Percentiles rank a stretch among this genome's conserved stretches.
Evolutionary conservation across 1,284 basidiomycete species (phyloP).

Genomic region (Cystobasidium sp.): DNA sequence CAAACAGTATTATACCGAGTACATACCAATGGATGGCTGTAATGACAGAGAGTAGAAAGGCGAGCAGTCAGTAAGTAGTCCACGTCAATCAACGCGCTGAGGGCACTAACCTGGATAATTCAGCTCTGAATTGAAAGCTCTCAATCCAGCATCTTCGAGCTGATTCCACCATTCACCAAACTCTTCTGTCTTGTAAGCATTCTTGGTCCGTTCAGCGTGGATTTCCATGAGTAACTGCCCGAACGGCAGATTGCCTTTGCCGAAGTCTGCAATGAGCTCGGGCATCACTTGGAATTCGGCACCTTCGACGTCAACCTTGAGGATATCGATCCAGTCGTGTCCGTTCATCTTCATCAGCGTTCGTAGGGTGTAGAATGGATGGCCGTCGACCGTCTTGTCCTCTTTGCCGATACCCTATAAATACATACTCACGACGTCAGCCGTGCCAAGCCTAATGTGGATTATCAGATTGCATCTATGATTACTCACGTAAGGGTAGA

Average conservation of each 20-base stretch:
- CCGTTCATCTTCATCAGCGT: constrained; percentile 43
- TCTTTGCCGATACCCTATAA: constrained; percentile 25
- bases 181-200: constrained; percentile 59
- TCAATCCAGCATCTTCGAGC: constrained; percentile 64
- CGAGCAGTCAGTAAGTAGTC: not conserved
- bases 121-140: constrained; percentile 61
- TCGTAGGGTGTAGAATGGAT: constrained; percentile 32
- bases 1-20: not conserved
- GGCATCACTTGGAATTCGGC: constrained; percentile 39
- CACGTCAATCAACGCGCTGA: not conserved
- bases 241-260: constrained; percentile 40
- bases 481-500: constrained; percentile 8
- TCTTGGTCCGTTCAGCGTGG: constrained; percentile 63
- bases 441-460: not conserved
- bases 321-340: constrained; percentile 43
- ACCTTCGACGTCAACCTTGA: constrained; percentile 40
- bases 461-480: not conserved
- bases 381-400: constrained; percentile 30
- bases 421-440: too few species aligned
- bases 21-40: constrained; percentile 32
- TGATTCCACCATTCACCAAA: constrained; percentile 65
- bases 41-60: not conserved
- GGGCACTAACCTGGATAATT: constrained; percentile 36
- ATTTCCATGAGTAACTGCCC: constrained; percentile 64
- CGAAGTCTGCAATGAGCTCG: constrained; percentile 32